A percentile compares a stretch with the other conserved stretches of the same genome.
phyloP scores from a whole-genome alignment of 768 basidiomycete genomes.

The Leccinum uliginosum region DNA sequence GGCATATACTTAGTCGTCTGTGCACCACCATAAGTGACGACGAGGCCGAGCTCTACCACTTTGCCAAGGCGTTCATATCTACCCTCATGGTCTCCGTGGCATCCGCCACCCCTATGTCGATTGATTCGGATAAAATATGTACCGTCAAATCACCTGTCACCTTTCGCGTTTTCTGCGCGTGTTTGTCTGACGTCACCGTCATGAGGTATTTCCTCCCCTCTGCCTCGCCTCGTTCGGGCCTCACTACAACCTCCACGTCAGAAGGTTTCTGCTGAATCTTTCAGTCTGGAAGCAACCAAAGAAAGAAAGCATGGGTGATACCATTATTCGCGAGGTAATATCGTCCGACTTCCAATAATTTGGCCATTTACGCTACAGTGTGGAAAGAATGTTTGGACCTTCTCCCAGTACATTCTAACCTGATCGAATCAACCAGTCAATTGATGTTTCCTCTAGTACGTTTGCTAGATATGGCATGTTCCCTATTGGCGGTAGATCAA shows the following conservation, averaged over 20 bases:
- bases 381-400: slow-evolving; percentile 53
- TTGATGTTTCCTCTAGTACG: slow-evolving; percentile 40
- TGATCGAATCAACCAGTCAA: not conserved
- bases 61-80: slow-evolving; percentile 77
- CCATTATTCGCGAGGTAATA: slow-evolving; percentile 41
- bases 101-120: slow-evolving; percentile 30
- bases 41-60: slow-evolving; percentile 73
- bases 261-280: slow-evolving; percentile 4
- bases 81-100: slow-evolving; percentile 65
- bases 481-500: slow-evolving; percentile 80
- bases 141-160: not conserved
- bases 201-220: slow-evolving; percentile 4
- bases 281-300: slow-evolving; percentile 1
- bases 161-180: slow-evolving; percentile 13
- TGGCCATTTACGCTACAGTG: not conserved
- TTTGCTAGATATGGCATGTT: slow-evolving; percentile 63
- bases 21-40: slow-evolving; percentile 81
- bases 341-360: not conserved
- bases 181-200: slow-evolving; percentile 20
- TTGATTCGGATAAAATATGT: not conserved
- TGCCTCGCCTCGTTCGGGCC: slow-evolving; percentile 9
- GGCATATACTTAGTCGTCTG: slow-evolving; percentile 74
- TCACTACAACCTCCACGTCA: slow-evolving; percentile 16
- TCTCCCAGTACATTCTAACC: slow-evolving; percentile 48
- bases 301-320: slow-evolving; percentile 29